These are phyloP conservation scores for Candida endomychidarum DNA, from an alignment of 805 yeast species.

Conservation along the genomic window DNA sequence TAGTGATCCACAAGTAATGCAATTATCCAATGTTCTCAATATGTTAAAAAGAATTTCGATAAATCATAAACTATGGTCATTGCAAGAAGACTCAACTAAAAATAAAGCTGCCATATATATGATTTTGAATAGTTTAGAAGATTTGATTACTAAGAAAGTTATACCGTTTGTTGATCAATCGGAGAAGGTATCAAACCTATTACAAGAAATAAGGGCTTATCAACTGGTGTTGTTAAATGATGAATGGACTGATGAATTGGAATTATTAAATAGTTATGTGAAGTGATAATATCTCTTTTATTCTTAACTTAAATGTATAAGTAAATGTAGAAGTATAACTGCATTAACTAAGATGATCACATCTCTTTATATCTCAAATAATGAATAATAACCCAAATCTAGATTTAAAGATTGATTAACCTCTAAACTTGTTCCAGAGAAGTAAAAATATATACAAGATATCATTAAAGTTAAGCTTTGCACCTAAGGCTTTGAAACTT, in stretches of 20 bases:
- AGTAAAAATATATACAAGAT: too few species aligned
- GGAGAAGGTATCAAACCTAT: not conserved
- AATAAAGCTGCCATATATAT: conserved; percentile 17
- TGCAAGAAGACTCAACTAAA: conserved; percentile 4
- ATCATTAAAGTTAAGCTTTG: too few species aligned
- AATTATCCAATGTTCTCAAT: not conserved
- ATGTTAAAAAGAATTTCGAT: not conserved
- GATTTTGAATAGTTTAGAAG: conserved; percentile 17
- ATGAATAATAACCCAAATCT: too few species aligned
- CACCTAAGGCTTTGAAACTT: too few species aligned
- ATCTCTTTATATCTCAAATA: too few species aligned
- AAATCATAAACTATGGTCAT: not conserved
- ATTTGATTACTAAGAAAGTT: conserved; percentile 7
- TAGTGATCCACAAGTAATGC: not conserved
- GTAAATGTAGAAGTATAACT: too few species aligned
- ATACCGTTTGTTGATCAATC: conserved; percentile 1
- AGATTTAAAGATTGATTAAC: too few species aligned
- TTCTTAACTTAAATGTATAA: too few species aligned
- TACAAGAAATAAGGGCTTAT: not conserved
- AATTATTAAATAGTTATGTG: conserved; percentile 1
- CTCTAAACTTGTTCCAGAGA: too few species aligned
- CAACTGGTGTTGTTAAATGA: conserved; percentile 1
- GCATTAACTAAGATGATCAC: too few species aligned
- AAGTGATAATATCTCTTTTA: not conserved
- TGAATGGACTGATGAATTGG: conserved; percentile 4